Conservation (phyloP, 1,284 basidiomycete species). For the Ustilago crameri region DNA sequence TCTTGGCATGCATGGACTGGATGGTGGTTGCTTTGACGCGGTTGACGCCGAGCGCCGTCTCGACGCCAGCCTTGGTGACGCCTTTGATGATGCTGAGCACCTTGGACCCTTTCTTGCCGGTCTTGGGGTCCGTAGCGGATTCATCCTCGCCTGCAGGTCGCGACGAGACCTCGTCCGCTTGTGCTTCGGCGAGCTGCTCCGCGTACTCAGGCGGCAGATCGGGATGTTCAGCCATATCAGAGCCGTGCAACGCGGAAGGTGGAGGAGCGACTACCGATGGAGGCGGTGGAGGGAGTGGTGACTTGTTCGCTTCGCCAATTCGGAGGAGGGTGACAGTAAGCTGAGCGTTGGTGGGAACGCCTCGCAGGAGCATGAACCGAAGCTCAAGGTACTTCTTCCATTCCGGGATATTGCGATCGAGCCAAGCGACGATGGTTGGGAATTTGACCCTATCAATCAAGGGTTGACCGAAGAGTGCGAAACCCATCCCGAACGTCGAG, state of each 20-base stretch:
- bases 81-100: slow-evolving; percentile 60
- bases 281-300: slow-evolving; percentile 71
- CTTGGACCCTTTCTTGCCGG: slow-evolving; percentile 48
- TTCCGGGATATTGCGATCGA: slow-evolving; percentile 71
- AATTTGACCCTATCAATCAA: slow-evolving; percentile 69
- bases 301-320: slow-evolving; percentile 71
- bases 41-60: slow-evolving; percentile 65
- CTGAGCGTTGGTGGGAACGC: slow-evolving; percentile 74
- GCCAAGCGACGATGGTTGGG: slow-evolving; percentile 64
- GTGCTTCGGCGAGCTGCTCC: slow-evolving; percentile 51
- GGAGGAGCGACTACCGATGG: slow-evolving; percentile 53
- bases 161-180: slow-evolving; percentile 43
- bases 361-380: slow-evolving; percentile 70
- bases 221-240: slow-evolving; percentile 42
- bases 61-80: slow-evolving; percentile 58
- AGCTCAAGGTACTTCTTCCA: slow-evolving; percentile 69
- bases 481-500: slow-evolving; percentile 71
- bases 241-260: slow-evolving; percentile 33
- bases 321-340: slow-evolving; percentile 73
- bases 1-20: slow-evolving; percentile 56
- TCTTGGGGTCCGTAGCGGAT: slow-evolving; percentile 36
- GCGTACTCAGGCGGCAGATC: slow-evolving; percentile 59
- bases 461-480: slow-evolving; percentile 73
- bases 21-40: slow-evolving; percentile 64
- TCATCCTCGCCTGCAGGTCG: slow-evolving; percentile 47